These are phyloP conservation scores for Euphorbia schlechtendalii DNA, from an alignment of 441 rosid species.

Conservation along the genomic window DNA sequence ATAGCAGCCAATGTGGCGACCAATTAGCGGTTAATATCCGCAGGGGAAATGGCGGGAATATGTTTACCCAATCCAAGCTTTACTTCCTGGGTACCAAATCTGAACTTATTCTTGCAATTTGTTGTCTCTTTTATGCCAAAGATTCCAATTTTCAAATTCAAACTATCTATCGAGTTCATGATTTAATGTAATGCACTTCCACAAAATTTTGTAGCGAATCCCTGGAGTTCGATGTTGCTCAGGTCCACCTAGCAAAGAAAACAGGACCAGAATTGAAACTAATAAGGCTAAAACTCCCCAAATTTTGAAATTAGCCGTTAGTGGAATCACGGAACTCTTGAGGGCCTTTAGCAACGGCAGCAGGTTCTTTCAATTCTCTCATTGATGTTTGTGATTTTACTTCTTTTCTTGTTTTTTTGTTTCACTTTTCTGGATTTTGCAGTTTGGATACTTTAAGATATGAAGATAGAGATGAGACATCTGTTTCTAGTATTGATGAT, in stretches of 20 bases:
- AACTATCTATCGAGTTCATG: background rate
- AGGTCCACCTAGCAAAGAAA: constrained; percentile 23
- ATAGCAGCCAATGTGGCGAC: background rate
- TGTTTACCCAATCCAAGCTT: constrained; percentile 17
- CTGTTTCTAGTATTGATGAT: constrained; percentile 34
- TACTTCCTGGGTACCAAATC: constrained; percentile 6
- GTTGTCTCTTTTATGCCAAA: background rate
- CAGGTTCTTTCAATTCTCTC: constrained; percentile 26
- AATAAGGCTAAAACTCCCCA: constrained; percentile 35
- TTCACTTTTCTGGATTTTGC: background rate
- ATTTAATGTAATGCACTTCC: too few species aligned
- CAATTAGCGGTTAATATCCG: constrained; percentile 3
- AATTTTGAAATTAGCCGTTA: constrained; percentile 53
- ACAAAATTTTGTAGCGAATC: constrained; percentile 25
- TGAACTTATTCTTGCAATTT: too few species aligned
- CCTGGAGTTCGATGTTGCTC: constrained; percentile 38
- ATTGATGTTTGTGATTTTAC: background rate
- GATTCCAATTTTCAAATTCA: background rate
- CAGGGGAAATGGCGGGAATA: constrained; percentile 35
- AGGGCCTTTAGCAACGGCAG: constrained; percentile 35
- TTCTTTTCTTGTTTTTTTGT: background rate
- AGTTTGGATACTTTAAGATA: constrained; percentile 20
- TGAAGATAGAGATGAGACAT: constrained; percentile 21
- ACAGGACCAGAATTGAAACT: background rate
- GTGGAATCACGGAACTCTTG: constrained; percentile 66